Evolutionary conservation across 805 yeast genomes (phyloP).

Genomic region (Metschnikowia lunata): DNA sequence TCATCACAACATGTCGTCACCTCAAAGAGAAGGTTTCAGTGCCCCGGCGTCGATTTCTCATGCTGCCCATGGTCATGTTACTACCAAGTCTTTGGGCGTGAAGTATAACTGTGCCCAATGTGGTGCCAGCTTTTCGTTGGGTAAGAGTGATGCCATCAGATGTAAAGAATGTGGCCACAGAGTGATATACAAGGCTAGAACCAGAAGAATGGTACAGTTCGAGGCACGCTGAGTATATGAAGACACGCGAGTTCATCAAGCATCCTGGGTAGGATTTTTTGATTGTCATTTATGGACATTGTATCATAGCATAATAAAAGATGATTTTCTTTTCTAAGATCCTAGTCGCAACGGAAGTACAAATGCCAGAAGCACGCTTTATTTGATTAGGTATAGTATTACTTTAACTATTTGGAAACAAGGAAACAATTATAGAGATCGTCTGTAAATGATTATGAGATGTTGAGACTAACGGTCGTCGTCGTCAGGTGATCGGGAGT

Average conservation of each 20-base stretch:
- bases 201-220: conserved; percentile 83
- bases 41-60: conserved; percentile 70
- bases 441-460: neutral
- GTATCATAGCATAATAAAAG: conserved; percentile 10
- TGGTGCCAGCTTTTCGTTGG: conserved; percentile 80
- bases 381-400: conserved; percentile 5
- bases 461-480: conserved; percentile 1
- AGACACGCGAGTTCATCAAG: neutral
- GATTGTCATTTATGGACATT: neutral
- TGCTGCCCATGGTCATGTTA: conserved; percentile 81
- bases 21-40: conserved; percentile 81
- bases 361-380: no score
- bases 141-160: conserved; percentile 94
- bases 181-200: conserved; percentile 94
- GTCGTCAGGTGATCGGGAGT: conserved; percentile 3
- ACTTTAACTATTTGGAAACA: conserved; percentile 5
- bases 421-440: conserved; percentile 1
- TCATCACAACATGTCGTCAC: conserved; percentile 33
- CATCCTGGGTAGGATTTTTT: neutral
- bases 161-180: conserved; percentile 99
- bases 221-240: conserved; percentile 31
- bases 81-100: conserved; percentile 66
- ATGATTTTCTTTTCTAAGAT: neutral
- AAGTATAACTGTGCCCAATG: conserved; percentile 96
- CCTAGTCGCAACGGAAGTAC: no score